phyloP scores from a whole-genome alignment of 2,329 filamentous ascomycete genomes.

The Penicillium griseofulvum region DNA sequence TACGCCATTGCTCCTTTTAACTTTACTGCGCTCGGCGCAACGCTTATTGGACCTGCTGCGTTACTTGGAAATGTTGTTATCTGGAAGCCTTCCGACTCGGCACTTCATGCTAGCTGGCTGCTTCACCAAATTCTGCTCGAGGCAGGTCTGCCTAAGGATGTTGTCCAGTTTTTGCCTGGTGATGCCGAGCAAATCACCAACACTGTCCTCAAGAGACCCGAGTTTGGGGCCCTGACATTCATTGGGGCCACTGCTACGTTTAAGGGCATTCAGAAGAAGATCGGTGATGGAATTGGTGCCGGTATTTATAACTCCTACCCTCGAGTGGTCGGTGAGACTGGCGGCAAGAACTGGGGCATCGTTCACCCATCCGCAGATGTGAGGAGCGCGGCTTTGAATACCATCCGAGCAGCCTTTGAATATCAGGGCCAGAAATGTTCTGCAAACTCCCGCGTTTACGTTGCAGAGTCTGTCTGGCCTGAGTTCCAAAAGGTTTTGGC shows the following conservation, averaged over 20 bases:
- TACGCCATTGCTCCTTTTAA: slow-evolving; percentile 92
- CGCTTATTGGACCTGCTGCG: slow-evolving; percentile 74
- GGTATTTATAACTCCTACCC: slow-evolving; percentile 78
- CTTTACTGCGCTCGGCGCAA: slow-evolving; percentile 88
- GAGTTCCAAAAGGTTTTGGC: slow-evolving; percentile 65
- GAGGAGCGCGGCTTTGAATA: slow-evolving; percentile 72
- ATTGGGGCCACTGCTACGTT: slow-evolving; percentile 88
- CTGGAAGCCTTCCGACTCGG: slow-evolving; percentile 86
- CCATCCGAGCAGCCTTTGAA: slow-evolving; percentile 79
- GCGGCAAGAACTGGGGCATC: slow-evolving; percentile 87
- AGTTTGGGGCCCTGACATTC: slow-evolving; percentile 85
- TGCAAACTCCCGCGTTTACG: slow-evolving; percentile 74
- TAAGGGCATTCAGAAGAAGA: slow-evolving; percentile 78
- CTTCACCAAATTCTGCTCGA: slow-evolving; percentile 84
- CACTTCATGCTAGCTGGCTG: slow-evolving; percentile 80
- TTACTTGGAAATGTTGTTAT: slow-evolving; percentile 89
- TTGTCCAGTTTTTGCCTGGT: slow-evolving; percentile 88
- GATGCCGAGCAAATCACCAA: slow-evolving; percentile 78
- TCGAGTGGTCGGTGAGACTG: slow-evolving; percentile 81
- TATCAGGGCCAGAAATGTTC: slow-evolving; percentile 89
- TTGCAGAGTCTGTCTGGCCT: slow-evolving; percentile 70
- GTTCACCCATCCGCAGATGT: slow-evolving; percentile 72
- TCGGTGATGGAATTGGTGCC: slow-evolving; percentile 72
- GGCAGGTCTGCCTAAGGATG: slow-evolving; percentile 78
- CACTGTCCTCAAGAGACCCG: slow-evolving; percentile 66